Evolutionary conservation across 257 asterid genomes (phyloP), one percentile per base, ranked within the genome.

Genomic region (Apocynum venetum): DNA sequence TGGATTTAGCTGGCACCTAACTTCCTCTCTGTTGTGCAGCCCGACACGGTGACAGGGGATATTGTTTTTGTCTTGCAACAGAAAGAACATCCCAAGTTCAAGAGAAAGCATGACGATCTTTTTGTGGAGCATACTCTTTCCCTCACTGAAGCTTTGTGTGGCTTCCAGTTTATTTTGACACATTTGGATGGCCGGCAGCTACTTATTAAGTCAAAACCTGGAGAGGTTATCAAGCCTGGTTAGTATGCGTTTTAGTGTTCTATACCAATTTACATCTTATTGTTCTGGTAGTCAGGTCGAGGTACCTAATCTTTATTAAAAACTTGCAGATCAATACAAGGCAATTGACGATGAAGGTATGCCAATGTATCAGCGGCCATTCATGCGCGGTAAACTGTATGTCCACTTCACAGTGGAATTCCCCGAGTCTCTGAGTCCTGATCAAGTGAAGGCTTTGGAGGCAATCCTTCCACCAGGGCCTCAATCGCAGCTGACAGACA

Each of bases 161-260:
- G 96, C 53, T 91, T 91, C 82, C 90, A 86, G 81, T 91, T 91
- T 69, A 77, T 88, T 8, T 66, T 91, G 69, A 44, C 90, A 7
- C 96, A 91, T 78, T 73, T 91, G 73, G 94, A 91, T 63, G 86
- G 92, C 13, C 79, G 96, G 40, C 94, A 84, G 46, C 89, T 91
- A 19, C 90, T 89, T 17, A 82, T 91, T 79, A 91, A 88, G 82
- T 89, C 91, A 35, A 77, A 87, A 40, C 89, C 88, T 1, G 96
- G 96, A 68, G 90, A 91, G 80, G 92, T 89, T 71, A 84, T 89
- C 36, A 91, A 91, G 83, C 96, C 96, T 52, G 87, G 96, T 91
- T 15, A 48, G 90, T 77, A 55, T 55, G 8, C 4, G 15, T 6
- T 46, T 44, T 40, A 48, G 38, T 17, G 13, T 20, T 12, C 2